These are phyloP conservation scores for Penicillium sp. DNA, from an alignment of 2,329 filamentous ascomycete species.

Conservation along the genomic window DNA sequence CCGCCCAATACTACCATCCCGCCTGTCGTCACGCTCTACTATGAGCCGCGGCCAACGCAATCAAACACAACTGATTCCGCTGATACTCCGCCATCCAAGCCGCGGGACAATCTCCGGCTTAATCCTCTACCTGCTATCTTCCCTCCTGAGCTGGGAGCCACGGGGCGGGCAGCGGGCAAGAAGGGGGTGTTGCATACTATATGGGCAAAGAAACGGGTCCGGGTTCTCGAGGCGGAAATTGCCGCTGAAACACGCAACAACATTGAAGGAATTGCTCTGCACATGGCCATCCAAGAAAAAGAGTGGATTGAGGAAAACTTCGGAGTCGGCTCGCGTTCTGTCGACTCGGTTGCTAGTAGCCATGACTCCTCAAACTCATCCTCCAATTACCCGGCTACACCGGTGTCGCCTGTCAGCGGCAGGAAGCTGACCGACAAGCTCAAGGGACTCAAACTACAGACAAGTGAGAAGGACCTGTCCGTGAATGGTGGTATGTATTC, in stretches of 20 bases:
- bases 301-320: slow-evolving; percentile 85
- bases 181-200: slow-evolving; percentile 84
- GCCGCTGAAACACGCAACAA: slow-evolving; percentile 69
- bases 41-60: slow-evolving; percentile 28
- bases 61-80: background rate
- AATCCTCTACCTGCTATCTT: slow-evolving; percentile 87
- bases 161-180: slow-evolving; percentile 63
- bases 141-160: slow-evolving; percentile 68
- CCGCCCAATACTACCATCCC: slow-evolving; percentile 70
- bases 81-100: background rate
- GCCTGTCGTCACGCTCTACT: slow-evolving; percentile 64
- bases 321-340: slow-evolving; percentile 52
- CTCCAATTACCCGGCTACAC: slow-evolving; percentile 49
- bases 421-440: slow-evolving; percentile 75
- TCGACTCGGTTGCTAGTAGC: slow-evolving; percentile 30
- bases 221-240: slow-evolving; percentile 74
- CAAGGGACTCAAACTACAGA: slow-evolving; percentile 73
- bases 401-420: slow-evolving; percentile 61
- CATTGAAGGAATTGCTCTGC: slow-evolving; percentile 74
- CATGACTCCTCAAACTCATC: slow-evolving; percentile 16
- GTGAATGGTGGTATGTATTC: slow-evolving; percentile 49
- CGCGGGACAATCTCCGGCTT: slow-evolving; percentile 55
- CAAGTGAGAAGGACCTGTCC: slow-evolving; percentile 63
- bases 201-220: slow-evolving; percentile 81
- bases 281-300: slow-evolving; percentile 80